Conservation (phyloP, 2,329 filamentous ascomycete genomes). For the Bimuria novae-zelandiae region DNA sequence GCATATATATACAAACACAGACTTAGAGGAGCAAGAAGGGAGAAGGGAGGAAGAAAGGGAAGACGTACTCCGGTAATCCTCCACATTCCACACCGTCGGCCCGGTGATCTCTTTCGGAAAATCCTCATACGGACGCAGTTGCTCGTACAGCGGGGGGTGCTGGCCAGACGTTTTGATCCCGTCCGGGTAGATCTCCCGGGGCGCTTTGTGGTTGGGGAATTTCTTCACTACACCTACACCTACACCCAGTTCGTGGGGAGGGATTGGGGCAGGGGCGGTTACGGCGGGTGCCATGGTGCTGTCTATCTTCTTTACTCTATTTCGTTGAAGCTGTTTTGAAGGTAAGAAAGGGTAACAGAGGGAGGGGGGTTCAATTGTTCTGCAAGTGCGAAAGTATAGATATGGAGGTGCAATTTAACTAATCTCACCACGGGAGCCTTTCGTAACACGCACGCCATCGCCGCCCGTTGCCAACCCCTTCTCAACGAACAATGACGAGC, state of each 20-base stretch:
- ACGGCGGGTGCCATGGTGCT: conserved; percentile 47
- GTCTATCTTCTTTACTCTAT: background rate
- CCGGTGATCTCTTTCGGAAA: conserved; percentile 75
- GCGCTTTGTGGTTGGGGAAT: conserved; percentile 38
- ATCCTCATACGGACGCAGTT: conserved; percentile 67
- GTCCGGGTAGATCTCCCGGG: conserved; percentile 62
- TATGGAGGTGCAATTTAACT: background rate
- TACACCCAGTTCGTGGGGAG: conserved; percentile 44
- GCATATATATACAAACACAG: too few species aligned
- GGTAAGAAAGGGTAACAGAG: background rate
- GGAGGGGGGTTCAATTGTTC: background rate
- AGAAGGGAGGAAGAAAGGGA: background rate
- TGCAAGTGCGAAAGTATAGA: too few species aligned
- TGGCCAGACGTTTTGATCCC: conserved; percentile 73
- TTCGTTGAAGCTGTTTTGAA: background rate
- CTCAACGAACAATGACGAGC: conserved; percentile 18
- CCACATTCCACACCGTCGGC: conserved; percentile 72
- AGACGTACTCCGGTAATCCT: conserved; percentile 59
- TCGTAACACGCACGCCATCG: conserved; percentile 19
- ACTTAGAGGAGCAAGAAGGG: too few species aligned
- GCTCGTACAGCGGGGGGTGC: conserved; percentile 68
- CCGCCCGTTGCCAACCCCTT: conserved; percentile 11
- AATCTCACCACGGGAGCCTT: background rate
- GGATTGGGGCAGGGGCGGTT: conserved; percentile 41
- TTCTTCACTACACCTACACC: conserved; percentile 22